phyloP scores from a whole-genome alignment of 2,329 filamentous ascomycete species.

The Calycina herbarum region DNA sequence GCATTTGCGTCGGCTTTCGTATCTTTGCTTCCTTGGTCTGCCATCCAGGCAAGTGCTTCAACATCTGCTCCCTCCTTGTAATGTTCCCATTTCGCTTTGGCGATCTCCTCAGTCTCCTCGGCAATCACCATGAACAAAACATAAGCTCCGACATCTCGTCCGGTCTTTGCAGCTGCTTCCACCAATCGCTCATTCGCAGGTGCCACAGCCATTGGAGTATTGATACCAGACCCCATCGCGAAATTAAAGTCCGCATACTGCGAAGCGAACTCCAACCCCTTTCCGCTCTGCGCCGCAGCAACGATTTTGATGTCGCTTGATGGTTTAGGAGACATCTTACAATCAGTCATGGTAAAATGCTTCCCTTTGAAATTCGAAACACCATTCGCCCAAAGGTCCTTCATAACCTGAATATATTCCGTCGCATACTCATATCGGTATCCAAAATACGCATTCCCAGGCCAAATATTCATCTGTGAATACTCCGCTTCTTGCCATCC shows the following conservation, averaged over 20 bases:
- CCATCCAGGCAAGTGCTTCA: slow-evolving; percentile 39
- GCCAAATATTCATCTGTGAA: slow-evolving; percentile 39
- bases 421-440: slow-evolving; percentile 40
- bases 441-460: slow-evolving; percentile 36
- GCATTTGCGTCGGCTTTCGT: slow-evolving; percentile 36
- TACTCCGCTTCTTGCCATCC: slow-evolving; percentile 40
- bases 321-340: slow-evolving; percentile 35
- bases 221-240: slow-evolving; percentile 36
- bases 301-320: slow-evolving; percentile 35
- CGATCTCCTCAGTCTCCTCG: slow-evolving; percentile 37
- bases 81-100: slow-evolving; percentile 37
- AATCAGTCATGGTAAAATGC: slow-evolving; percentile 40
- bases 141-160: slow-evolving; percentile 39
- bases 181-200: slow-evolving; percentile 34
- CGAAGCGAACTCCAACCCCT: slow-evolving; percentile 39
- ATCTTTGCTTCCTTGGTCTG: slow-evolving; percentile 36
- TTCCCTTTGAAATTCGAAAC: slow-evolving; percentile 39
- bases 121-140: slow-evolving; percentile 40
- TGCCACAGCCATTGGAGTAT: slow-evolving; percentile 35
- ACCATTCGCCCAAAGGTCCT: slow-evolving; percentile 38
- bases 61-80: slow-evolving; percentile 38
- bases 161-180: slow-evolving; percentile 33
- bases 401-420: slow-evolving; percentile 39
- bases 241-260: slow-evolving; percentile 40
- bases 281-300: slow-evolving; percentile 38